Conservation (phyloP, 78 protist genomes). For the Isochrysis galbana region DNA sequence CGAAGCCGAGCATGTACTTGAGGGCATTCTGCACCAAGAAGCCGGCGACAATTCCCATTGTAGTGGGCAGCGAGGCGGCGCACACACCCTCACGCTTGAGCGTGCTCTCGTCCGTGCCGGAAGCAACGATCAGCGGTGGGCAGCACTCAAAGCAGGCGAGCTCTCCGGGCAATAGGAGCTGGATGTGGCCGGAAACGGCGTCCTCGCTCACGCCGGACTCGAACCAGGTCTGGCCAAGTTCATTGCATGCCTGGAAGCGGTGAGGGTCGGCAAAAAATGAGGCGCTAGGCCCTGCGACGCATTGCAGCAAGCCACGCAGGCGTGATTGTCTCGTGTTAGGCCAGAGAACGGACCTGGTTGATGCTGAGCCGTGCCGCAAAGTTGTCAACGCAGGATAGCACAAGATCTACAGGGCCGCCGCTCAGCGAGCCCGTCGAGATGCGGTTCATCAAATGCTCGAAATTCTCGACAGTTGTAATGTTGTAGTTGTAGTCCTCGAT, state of each 20-base stretch:
- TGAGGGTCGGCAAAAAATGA: too few species aligned
- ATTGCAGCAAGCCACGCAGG: too few species aligned
- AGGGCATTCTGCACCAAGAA: slow-evolving; percentile 89
- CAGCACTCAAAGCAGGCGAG: slow-evolving; percentile 40
- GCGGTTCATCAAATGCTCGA: slow-evolving; percentile 62
- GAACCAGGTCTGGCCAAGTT: slow-evolving; percentile 81
- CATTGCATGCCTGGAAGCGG: slow-evolving; percentile 83
- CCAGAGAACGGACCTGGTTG: too few species aligned
- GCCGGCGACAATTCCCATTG: slow-evolving; percentile 94
- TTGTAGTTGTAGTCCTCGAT: slow-evolving; percentile 75
- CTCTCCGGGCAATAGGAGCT: slow-evolving; percentile 75
- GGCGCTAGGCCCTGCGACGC: too few species aligned
- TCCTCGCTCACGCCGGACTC: slow-evolving; percentile 96
- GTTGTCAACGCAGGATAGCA: slow-evolving; percentile 95
- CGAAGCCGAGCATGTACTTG: slow-evolving; percentile 85
- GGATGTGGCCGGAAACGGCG: slow-evolving; percentile 97
- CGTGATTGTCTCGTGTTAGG: too few species aligned
- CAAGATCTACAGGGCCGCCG: slow-evolving; percentile 74
- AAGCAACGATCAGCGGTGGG: slow-evolving; percentile 94
- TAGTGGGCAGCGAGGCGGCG: slow-evolving; percentile 97
- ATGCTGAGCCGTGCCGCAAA: slow-evolving; percentile 86
- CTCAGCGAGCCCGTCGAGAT: slow-evolving; percentile 65
- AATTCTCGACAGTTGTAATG: slow-evolving; percentile 87
- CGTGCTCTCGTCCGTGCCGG: slow-evolving; percentile 78
- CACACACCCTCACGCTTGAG: slow-evolving; percentile 80